These are phyloP conservation scores for Schizosaccharomyces japonicus DNA, from an alignment of 805 yeast species.

Conservation along the genomic window DNA sequence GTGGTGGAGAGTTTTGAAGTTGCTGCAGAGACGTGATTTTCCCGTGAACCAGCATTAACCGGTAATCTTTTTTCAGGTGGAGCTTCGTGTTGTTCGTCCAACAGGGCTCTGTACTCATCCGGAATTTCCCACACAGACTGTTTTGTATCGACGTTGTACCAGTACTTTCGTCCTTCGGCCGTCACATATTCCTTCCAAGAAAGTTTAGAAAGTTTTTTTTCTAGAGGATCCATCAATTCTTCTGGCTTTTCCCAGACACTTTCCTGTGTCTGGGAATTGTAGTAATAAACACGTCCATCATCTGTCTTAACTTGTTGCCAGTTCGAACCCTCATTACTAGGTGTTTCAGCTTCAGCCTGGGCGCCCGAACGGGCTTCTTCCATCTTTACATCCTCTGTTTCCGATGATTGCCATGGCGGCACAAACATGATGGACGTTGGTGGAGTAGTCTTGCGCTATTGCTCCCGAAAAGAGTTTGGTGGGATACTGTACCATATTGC, in stretches of 20 bases:
- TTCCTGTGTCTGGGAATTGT: slow-evolving; percentile 35
- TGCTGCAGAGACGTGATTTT: too few relatives aligned
- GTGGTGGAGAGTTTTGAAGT: too few relatives aligned
- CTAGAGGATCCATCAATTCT: slow-evolving; percentile 22
- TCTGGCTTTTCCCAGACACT: slow-evolving; percentile 69
- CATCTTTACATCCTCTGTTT: not conserved
- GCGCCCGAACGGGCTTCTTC: not conserved
- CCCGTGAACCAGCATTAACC: too few relatives aligned
- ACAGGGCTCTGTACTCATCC: slow-evolving; percentile 19
- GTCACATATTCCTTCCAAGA: slow-evolving; percentile 31
- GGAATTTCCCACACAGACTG: slow-evolving; percentile 73
- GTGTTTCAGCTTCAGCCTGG: not conserved
- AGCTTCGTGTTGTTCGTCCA: slow-evolving; percentile 10
- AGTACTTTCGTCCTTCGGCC: slow-evolving; percentile 39
- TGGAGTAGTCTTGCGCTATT: too few relatives aligned
- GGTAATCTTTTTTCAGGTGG: not conserved
- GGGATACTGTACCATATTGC: too few relatives aligned
- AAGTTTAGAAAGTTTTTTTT: slow-evolving; percentile 21
- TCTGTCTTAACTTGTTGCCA: slow-evolving; percentile 50
- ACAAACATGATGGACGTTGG: too few relatives aligned
- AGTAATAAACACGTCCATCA: slow-evolving; percentile 50
- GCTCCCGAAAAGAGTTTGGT: too few relatives aligned
- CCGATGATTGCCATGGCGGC: not conserved
- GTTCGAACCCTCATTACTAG: not conserved
- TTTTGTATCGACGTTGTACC: slow-evolving; percentile 37